Evolutionary conservation across 2,329 filamentous ascomycete species (phyloP).

Genomic region (Scopulariopsis brevicaulis): DNA sequence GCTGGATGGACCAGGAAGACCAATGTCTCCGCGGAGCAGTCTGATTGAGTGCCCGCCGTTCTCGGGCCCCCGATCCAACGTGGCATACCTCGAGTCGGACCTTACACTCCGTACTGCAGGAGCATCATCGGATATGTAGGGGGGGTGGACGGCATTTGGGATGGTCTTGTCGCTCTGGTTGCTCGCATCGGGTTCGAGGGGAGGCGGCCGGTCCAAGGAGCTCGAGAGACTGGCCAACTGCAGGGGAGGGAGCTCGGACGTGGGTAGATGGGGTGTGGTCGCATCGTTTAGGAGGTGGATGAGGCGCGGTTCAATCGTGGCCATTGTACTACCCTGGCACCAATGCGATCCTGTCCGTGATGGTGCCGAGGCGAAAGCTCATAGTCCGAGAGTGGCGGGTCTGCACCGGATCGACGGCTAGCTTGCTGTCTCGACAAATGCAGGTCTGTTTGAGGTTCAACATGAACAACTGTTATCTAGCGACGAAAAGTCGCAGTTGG

Average conservation of each 20-base stretch:
- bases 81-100: conserved; percentile 8
- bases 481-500: not conserved
- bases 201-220: conserved; percentile 33
- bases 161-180: conserved; percentile 11
- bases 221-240: conserved; percentile 26
- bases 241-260: conserved; percentile 42
- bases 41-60: conserved; percentile 21
- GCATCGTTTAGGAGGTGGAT: conserved; percentile 54
- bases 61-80: conserved; percentile 6
- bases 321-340: conserved; percentile 32
- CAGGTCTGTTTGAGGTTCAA: not conserved
- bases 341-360: conserved; percentile 1
- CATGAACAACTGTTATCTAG: not conserved
- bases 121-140: conserved; percentile 1
- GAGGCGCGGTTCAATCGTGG: conserved; percentile 55
- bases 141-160: not conserved
- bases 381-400: not conserved
- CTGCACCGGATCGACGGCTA: not conserved
- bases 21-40: conserved; percentile 26
- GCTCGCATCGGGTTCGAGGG: conserved; percentile 38
- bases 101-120: conserved; percentile 1
- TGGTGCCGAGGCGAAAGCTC: not conserved
- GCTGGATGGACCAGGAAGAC: conserved; percentile 25
- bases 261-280: conserved; percentile 32
- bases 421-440: not conserved